Percentiles rank a stretch among this genome's conserved stretches.
These are phyloP conservation scores for Phytophthora europaea DNA, from an alignment of 352 stramenopile genomes.

Conservation along the genomic window DNA sequence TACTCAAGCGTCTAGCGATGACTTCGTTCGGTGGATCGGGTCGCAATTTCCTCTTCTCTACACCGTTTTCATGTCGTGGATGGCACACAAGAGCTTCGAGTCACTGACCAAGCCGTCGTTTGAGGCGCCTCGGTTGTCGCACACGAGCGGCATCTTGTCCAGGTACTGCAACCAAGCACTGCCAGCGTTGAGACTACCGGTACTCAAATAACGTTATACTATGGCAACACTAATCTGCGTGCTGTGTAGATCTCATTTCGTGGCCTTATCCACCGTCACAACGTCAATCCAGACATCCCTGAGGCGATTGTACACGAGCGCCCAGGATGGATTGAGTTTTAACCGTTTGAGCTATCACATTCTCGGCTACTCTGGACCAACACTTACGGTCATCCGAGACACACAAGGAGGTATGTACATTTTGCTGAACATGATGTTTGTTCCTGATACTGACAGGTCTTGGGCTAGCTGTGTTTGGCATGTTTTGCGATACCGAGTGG, in stretches of 20 bases:
- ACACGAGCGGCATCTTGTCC: slow-evolving; percentile 78
- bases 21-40: slow-evolving; percentile 72
- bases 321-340: slow-evolving; percentile 85
- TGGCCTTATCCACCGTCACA: slow-evolving; percentile 65
- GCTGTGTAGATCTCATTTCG: slow-evolving; percentile 65
- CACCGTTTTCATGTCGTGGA: slow-evolving; percentile 82
- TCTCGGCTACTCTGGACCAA: slow-evolving; percentile 80
- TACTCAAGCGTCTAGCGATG: slow-evolving; percentile 49
- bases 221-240: neutral
- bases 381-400: slow-evolving; percentile 75
- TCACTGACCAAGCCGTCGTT: slow-evolving; percentile 64
- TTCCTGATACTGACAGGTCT: neutral
- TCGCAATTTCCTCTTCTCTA: slow-evolving; percentile 79
- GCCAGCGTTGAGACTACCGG: too few species aligned
- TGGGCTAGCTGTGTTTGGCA: slow-evolving; percentile 80
- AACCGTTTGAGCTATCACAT: slow-evolving; percentile 88
- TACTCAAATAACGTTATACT: neutral
- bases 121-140: slow-evolving; percentile 54
- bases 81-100: slow-evolving; percentile 64
- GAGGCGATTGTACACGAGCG: slow-evolving; percentile 81
- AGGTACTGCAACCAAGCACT: slow-evolving; percentile 38
- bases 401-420: slow-evolving; percentile 63
- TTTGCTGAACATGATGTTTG: neutral
- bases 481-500: slow-evolving; percentile 90
- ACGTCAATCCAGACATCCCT: slow-evolving; percentile 68